Evolutionary conservation across 192 early-diverging fungal genomes (phyloP).

Genomic region (Gonapodya prolifera): DNA sequence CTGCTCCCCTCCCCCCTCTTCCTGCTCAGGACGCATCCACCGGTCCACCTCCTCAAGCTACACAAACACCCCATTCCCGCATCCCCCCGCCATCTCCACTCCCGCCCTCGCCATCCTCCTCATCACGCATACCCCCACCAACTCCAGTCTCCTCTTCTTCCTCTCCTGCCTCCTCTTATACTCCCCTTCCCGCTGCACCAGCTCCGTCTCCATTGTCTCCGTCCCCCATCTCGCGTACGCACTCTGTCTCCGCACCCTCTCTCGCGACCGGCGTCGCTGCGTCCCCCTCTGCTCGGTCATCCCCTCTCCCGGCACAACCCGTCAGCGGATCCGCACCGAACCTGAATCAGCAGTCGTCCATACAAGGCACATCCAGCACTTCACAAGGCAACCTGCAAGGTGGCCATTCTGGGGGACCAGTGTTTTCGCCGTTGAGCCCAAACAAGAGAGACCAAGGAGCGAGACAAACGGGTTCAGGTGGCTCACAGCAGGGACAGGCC

Average conservation of each 20-base stretch:
- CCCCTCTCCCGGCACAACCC: background rate
- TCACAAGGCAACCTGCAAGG: too few species aligned
- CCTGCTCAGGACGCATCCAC: background rate
- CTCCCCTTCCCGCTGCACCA: background rate
- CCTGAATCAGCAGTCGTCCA: background rate
- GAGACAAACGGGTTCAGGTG: background rate
- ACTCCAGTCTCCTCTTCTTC: background rate
- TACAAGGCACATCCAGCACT: background rate
- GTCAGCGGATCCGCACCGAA: background rate
- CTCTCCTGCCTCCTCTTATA: background rate
- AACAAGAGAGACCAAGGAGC: background rate
- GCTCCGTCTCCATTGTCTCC: background rate
- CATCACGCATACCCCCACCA: background rate
- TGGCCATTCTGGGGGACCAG: too few species aligned
- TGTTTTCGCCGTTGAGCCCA: background rate
- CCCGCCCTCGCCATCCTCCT: background rate
- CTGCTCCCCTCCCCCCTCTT: background rate
- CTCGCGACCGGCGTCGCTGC: background rate
- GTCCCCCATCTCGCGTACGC: background rate
- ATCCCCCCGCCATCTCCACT: background rate
- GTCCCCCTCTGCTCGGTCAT: background rate
- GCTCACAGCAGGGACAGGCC: background rate
- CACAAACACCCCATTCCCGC: too few species aligned
- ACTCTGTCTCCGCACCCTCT: background rate
- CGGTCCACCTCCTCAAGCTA: too few species aligned